phyloP scores from a whole-genome alignment of 371 early-diverging fungal species.

The Nematocida sp. region DNA sequence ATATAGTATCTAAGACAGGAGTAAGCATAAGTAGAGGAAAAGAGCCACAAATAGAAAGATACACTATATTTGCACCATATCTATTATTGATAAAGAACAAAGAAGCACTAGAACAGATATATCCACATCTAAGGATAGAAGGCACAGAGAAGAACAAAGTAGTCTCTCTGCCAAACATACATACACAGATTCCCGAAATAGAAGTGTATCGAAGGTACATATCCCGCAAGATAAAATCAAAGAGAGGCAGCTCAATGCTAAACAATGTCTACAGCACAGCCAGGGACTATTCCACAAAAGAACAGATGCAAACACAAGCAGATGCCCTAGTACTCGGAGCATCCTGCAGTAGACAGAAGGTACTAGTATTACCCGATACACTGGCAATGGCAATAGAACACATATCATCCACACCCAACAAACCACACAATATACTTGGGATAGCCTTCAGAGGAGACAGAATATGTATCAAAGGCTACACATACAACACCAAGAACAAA shows the following conservation, averaged over 20 bases:
- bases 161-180: background rate
- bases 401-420: background rate
- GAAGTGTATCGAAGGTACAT: background rate
- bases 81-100: background rate
- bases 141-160: background rate
- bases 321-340: background rate
- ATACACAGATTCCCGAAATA: constrained; percentile 25
- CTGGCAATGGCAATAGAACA: background rate
- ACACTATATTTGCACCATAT: background rate
- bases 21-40: background rate
- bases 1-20: background rate
- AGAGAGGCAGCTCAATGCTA: background rate
- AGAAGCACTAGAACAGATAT: background rate
- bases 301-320: background rate
- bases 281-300: background rate
- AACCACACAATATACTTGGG: background rate
- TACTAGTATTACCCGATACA: background rate
- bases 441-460: constrained; percentile 9
- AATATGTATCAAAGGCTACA: background rate
- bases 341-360: background rate
- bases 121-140: background rate
- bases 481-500: no score
- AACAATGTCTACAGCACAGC: background rate
- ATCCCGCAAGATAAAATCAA: background rate
- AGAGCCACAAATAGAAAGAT: background rate